These are phyloP conservation scores for Nepenthes mirabilis DNA, from an alignment of 148 eudicot species.

Conservation along the genomic window DNA sequence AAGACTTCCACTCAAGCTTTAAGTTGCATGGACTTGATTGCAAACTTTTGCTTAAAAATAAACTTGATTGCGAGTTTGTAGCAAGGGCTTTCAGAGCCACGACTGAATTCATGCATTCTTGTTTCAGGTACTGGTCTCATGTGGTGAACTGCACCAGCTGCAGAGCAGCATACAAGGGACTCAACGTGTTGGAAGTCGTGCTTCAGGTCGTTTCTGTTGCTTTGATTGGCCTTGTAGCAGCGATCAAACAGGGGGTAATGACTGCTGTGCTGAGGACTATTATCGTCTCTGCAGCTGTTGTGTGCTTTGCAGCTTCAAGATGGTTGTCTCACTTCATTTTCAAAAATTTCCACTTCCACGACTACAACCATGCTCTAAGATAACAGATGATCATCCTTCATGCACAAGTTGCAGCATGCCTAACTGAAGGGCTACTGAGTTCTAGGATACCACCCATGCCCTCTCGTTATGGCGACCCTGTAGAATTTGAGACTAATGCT, in stretches of 20 bases:
- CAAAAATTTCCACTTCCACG: constrained; percentile 71
- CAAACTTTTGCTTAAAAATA: too few species aligned
- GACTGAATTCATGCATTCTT: too few species aligned
- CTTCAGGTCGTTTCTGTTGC: constrained; percentile 39
- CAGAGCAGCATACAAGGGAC: constrained; percentile 48
- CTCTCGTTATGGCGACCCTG: too few species aligned
- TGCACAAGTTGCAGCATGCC: background rate
- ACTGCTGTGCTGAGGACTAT: constrained; percentile 22
- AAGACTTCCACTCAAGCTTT: too few species aligned
- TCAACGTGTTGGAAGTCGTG: constrained; percentile 30
- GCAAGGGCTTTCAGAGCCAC: too few species aligned
- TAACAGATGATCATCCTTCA: constrained; percentile 9
- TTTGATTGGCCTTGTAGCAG: constrained; percentile 39
- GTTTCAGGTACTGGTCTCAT: constrained; percentile 61
- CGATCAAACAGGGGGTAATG: constrained; percentile 32
- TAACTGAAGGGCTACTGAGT: too few species aligned
- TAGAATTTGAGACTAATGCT: too few species aligned
- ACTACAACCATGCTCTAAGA: constrained; percentile 54
- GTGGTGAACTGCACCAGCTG: constrained; percentile 65
- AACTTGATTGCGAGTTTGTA: too few species aligned
- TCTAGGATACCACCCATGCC: too few species aligned
- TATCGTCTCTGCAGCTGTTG: constrained; percentile 29
- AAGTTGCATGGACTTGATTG: too few species aligned
- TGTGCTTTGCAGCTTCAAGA: constrained; percentile 60
- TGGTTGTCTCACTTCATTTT: constrained; percentile 63